Conservation (phyloP, 2,329 filamentous ascomycete genomes). For the Incumbomyces lentus region DNA sequence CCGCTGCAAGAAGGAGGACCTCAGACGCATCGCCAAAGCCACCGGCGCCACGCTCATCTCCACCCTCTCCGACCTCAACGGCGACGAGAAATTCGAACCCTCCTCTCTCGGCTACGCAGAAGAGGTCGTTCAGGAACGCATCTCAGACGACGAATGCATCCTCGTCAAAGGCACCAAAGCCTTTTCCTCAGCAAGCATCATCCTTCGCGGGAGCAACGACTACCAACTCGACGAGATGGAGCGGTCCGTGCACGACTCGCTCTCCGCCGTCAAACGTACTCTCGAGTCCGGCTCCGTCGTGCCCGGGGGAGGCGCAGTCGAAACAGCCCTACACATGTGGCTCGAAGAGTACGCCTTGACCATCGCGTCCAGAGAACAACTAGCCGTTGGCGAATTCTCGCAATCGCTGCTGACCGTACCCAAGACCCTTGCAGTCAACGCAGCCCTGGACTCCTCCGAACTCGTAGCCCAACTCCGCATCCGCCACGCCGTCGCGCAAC, state of each 20-base stretch:
- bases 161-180: constrained; percentile 91
- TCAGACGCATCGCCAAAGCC: constrained; percentile 88
- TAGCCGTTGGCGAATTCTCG: constrained; percentile 95
- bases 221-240: constrained; percentile 98
- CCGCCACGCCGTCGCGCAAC: constrained; percentile 86
- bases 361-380: constrained; percentile 89
- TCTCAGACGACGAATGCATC: constrained; percentile 98
- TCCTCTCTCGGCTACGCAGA: constrained; percentile 84
- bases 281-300: constrained; percentile 95
- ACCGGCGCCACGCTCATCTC: constrained; percentile 88
- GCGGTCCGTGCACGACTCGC: constrained; percentile 90
- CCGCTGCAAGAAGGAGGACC: constrained; percentile 96
- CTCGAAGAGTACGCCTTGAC: constrained; percentile 97
- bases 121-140: constrained; percentile 94
- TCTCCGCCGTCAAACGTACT: constrained; percentile 94
- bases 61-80: constrained; percentile 90
- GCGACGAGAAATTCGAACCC: constrained; percentile 90
- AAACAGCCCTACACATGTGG: constrained; percentile 98
- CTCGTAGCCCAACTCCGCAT: constrained; percentile 91
- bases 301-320: constrained; percentile 88
- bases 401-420: constrained; percentile 88
- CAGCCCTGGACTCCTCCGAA: constrained; percentile 90
- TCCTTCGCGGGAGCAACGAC: constrained; percentile 90
- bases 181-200: constrained; percentile 88
- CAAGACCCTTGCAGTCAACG: constrained; percentile 93